phyloP scores from a whole-genome alignment of 2,329 filamentous ascomycete genomes.

The Macrophomina tecta region DNA sequence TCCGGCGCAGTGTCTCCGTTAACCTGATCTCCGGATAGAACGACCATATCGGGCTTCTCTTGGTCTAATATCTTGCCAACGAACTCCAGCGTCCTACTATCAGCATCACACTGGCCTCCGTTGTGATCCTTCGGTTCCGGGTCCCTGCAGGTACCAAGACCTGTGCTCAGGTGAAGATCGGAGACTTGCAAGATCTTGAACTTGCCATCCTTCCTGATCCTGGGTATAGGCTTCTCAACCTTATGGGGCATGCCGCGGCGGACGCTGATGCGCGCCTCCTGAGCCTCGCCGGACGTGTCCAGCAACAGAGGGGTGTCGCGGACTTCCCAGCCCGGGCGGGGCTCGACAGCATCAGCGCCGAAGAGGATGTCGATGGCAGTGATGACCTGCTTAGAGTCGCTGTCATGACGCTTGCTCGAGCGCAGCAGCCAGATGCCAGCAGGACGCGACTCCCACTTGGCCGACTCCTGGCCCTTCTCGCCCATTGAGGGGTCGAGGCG shows the following conservation, averaged over 20 bases:
- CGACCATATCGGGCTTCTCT: constrained; percentile 90
- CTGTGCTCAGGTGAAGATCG: constrained; percentile 94
- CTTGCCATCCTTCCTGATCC: constrained; percentile 84
- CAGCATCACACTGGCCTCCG: constrained; percentile 84
- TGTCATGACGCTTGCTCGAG: constrained; percentile 72
- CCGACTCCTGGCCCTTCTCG: constrained; percentile 62
- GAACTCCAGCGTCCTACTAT: constrained; percentile 90
- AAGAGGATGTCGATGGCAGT: constrained; percentile 88
- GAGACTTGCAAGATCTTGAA: constrained; percentile 98
- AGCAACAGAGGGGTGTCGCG: constrained; percentile 76
- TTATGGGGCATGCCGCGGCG: constrained; percentile 72
- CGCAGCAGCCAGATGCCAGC: constrained; percentile 84
- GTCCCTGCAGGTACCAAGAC: constrained; percentile 83
- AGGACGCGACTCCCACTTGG: constrained; percentile 78
- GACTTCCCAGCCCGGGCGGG: constrained; percentile 82
- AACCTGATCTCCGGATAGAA: constrained; percentile 91
- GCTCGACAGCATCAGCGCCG: constrained; percentile 89
- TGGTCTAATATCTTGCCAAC: constrained; percentile 82
- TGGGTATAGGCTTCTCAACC: constrained; percentile 71
- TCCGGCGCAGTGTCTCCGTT: constrained; percentile 94
- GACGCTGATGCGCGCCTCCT: constrained; percentile 77
- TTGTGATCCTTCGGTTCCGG: constrained; percentile 76
- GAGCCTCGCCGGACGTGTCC: constrained; percentile 65
- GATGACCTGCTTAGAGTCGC: constrained; percentile 75
- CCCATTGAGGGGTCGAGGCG: constrained; percentile 70